Evolutionary conservation across 129 eudicot genomes (phyloP).

Genomic region (Logfia minima): DNA sequence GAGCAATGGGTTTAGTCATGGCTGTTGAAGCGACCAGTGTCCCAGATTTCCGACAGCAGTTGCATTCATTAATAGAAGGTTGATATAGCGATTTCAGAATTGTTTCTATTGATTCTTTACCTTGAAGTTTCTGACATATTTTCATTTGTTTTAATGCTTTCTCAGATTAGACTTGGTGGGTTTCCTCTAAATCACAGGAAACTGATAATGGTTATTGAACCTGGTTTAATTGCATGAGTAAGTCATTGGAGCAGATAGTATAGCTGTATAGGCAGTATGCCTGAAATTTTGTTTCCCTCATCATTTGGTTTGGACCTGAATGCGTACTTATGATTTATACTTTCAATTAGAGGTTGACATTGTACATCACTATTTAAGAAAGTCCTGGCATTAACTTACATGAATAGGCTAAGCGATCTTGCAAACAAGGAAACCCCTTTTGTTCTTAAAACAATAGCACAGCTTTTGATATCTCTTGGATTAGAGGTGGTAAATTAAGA

Average conservation of each 20-base stretch:
- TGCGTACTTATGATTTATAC: neutral
- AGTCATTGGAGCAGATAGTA: conserved; percentile 3
- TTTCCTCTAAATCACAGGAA: conserved; percentile 4
- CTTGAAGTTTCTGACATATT: neutral
- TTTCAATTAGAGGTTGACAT: neutral
- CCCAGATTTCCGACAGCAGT: conserved; percentile 27
- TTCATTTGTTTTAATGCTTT: neutral
- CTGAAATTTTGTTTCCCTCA: conserved; percentile 23
- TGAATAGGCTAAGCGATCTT: neutral
- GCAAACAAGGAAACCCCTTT: neutral
- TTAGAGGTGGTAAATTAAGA: neutral
- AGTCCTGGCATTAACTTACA: neutral
- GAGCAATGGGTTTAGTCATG: conserved; percentile 43
- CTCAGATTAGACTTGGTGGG: conserved; percentile 1
- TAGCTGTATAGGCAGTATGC: neutral
- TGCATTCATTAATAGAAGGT: conserved; percentile 36
- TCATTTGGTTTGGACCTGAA: conserved; percentile 3
- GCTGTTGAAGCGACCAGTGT: conserved; percentile 33
- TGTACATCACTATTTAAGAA: neutral
- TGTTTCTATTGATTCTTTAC: neutral
- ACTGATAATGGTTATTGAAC: conserved; percentile 6
- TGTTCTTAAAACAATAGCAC: neutral
- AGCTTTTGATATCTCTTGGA: neutral
- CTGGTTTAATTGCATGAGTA: neutral
- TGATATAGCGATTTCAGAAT: neutral